Evolutionary conservation across 441 rosid species (phyloP).

Genomic region (Populus trichocarpa): DNA sequence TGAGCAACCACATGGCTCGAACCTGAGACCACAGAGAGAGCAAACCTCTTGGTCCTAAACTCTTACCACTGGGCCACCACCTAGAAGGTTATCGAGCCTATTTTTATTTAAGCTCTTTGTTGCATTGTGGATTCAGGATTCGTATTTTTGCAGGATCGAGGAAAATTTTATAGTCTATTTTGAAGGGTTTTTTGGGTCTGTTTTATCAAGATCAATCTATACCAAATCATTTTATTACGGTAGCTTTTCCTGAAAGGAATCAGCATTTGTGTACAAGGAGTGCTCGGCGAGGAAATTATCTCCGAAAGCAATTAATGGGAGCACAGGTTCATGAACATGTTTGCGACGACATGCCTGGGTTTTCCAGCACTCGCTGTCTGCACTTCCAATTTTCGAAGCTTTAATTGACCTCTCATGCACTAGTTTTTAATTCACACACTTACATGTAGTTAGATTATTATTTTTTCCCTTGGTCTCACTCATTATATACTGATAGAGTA

Average conservation of each 20-base stretch:
- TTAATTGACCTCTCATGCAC: not conserved
- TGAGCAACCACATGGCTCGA: too few relatives aligned
- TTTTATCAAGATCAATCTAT: too few relatives aligned
- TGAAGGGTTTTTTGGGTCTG: too few relatives aligned
- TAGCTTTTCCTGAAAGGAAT: not conserved
- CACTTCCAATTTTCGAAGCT: not conserved
- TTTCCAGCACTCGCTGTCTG: not conserved
- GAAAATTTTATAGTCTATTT: too few relatives aligned
- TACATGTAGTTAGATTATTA: not conserved
- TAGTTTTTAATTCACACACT: not conserved
- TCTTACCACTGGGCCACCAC: too few relatives aligned
- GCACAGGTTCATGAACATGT: not conserved
- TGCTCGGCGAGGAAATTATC: not conserved
- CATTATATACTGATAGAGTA: not conserved
- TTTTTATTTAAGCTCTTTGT: too few relatives aligned
- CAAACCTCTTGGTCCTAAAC: too few relatives aligned
- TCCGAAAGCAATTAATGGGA: not conserved
- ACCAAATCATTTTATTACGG: not conserved
- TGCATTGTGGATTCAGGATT: too few relatives aligned
- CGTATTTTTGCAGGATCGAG: too few relatives aligned
- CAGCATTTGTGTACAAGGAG: not conserved
- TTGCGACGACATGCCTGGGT: not conserved
- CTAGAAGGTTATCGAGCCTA: too few relatives aligned
- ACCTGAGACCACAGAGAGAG: too few relatives aligned
- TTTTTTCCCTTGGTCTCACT: not conserved